Evolutionary conservation across 208 protist species (phyloP), one percentile per base, ranked within the genome.

Genomic region (Angomonas ambiguus): DNA sequence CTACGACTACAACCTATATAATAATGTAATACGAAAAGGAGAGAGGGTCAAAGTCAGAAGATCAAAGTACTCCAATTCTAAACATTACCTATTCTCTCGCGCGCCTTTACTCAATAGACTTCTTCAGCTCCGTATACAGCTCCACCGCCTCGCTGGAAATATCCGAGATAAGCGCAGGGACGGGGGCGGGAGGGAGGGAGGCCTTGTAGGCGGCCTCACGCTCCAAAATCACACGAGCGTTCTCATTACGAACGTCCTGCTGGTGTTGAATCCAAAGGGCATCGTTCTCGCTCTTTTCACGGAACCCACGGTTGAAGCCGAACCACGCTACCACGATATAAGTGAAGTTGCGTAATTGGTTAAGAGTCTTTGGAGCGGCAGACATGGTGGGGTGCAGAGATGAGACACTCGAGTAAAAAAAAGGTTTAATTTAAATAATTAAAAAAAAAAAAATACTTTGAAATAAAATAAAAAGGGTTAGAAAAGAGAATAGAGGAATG

Each of bases 341-440:
- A 25, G 79, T 79, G 55, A 93, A 79, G 77, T 93, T 93, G 31
- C 87, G 87, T 49, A 93, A 82, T 78, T 96, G 90, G 68, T 93
- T 80, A 16, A 96, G 77, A 65, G 85, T 92, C 75, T 92, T 90
- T 8, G 90, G 90, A 25, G 85, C 72, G 24, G 79, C 90, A n/a
- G 38, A 45, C 38, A 45, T 45, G 38, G 75, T 93, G 92, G 62
- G 85, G 68, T 32, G 83, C 77, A 33, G 80, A 48, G 32, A 24
- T 16, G 48, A 33, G 60, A 53, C 5, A 51, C 11, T 48, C 20
- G 5, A 42, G 3, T 5, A 27, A 8, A 2, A 10, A 3, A 38
- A 8, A 62, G 57, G 31, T 58, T 20, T 58, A 48, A 20, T 18
- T 0, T 24, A 41, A 41, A 53, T 10, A 2, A 69, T 5, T 27